phyloP scores from a whole-genome alignment of 1,139 yeast species.

The Meyerozyma elateridarum region DNA sequence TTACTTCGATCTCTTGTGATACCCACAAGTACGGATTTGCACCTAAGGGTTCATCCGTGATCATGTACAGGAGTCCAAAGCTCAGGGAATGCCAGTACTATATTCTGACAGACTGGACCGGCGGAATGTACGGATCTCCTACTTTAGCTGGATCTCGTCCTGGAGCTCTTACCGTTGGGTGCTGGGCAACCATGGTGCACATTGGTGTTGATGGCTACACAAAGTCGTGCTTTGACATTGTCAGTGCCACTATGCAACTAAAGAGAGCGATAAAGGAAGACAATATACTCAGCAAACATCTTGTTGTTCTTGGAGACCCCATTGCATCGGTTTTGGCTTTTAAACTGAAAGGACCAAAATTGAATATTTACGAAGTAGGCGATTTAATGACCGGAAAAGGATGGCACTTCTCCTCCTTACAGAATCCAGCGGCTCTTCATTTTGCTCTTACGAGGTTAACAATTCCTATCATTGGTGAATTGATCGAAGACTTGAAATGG shows the following conservation, averaged over 20 bases:
- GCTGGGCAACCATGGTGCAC: constrained; percentile 88
- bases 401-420: constrained; percentile 88
- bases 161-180: constrained; percentile 93
- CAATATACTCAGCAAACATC: constrained; percentile 40
- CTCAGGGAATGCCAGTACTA: constrained; percentile 82
- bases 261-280: constrained; percentile 46
- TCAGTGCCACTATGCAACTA: constrained; percentile 56
- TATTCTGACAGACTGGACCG: constrained; percentile 81
- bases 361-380: constrained; percentile 72
- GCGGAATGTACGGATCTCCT: constrained; percentile 95
- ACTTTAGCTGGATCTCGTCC: constrained; percentile 96
- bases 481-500: constrained; percentile 51
- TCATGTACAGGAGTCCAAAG: constrained; percentile 72
- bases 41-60: constrained; percentile 91
- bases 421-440: constrained; percentile 87
- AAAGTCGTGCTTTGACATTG: constrained; percentile 61
- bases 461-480: constrained; percentile 55
- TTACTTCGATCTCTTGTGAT: constrained; percentile 96
- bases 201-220: constrained; percentile 80
- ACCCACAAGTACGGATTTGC: constrained; percentile 98
- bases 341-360: constrained; percentile 33
- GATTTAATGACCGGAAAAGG: constrained; percentile 66
- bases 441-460: constrained; percentile 80
- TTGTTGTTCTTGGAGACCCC: constrained; percentile 78
- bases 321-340: constrained; percentile 77